Conservation (phyloP, 1,139 yeast species). For the Scheffersomyces lignicola region DNA sequence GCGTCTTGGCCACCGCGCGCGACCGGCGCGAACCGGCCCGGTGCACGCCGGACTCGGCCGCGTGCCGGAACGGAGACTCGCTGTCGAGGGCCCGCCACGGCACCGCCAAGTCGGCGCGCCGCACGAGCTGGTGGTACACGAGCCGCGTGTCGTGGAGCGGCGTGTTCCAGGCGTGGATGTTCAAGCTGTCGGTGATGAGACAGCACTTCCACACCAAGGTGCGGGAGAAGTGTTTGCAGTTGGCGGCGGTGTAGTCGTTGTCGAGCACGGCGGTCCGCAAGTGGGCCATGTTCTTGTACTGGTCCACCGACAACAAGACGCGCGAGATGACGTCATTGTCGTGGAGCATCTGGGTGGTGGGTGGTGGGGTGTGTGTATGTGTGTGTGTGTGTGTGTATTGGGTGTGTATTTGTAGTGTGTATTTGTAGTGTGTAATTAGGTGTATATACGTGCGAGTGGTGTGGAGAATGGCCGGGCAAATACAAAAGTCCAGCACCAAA, state of each 20-base stretch:
- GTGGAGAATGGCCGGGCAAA: slow-evolving; percentile 2
- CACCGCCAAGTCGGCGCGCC: slow-evolving; percentile 31
- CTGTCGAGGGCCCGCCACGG: slow-evolving; percentile 41
- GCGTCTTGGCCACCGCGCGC: slow-evolving; percentile 12
- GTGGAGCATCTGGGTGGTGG: slow-evolving; percentile 19
- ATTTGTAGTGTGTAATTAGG: background rate
- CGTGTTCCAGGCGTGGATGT: slow-evolving; percentile 36
- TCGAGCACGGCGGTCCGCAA: slow-evolving; percentile 35
- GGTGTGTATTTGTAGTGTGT: background rate
- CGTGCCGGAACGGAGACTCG: slow-evolving; percentile 31
- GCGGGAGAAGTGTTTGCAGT: slow-evolving; percentile 26
- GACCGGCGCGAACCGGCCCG: slow-evolving; percentile 7
- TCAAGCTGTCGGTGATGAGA: slow-evolving; percentile 39
- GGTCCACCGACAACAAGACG: slow-evolving; percentile 39
- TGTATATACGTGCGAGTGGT: background rate
- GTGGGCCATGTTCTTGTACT: slow-evolving; percentile 29
- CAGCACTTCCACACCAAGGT: slow-evolving; percentile 41
- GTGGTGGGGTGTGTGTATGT: no score
- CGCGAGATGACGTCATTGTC: slow-evolving; percentile 41
- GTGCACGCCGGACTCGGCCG: slow-evolving; percentile 15
- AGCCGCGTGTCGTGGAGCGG: slow-evolving; percentile 32
- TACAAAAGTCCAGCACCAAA: background rate
- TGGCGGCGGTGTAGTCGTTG: slow-evolving; percentile 30
- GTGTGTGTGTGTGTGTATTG: no score
- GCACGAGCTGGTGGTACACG: slow-evolving; percentile 37